Conservation (phyloP, 2,329 filamentous ascomycete species). For the Penicillium fuscoglaucum region DNA sequence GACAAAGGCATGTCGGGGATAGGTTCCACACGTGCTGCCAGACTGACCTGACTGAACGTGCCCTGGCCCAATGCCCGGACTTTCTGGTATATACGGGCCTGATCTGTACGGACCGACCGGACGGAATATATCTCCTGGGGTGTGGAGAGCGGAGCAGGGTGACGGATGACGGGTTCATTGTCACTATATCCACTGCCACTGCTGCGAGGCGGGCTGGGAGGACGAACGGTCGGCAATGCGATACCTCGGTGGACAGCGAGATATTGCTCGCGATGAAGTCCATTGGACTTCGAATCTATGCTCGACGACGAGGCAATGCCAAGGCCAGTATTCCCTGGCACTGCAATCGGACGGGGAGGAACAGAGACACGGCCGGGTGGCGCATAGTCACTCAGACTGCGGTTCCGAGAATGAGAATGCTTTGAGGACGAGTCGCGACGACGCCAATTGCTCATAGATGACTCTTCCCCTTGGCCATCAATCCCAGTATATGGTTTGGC, state of each 20-base stretch:
- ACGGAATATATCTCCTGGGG: slow-evolving; percentile 68
- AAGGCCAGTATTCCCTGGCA: slow-evolving; percentile 60
- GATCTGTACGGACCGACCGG: slow-evolving; percentile 64
- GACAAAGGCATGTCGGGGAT: slow-evolving; percentile 40
- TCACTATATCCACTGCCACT: slow-evolving; percentile 57
- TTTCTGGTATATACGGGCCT: slow-evolving; percentile 74
- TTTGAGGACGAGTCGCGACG: slow-evolving; percentile 33
- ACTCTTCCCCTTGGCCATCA: slow-evolving; percentile 33
- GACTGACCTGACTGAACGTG: slow-evolving; percentile 90
- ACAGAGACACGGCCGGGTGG: slow-evolving; percentile 67
- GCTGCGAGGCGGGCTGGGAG: slow-evolving; percentile 79
- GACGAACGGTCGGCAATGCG: slow-evolving; percentile 58
- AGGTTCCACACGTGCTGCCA: slow-evolving; percentile 76
- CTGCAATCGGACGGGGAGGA: slow-evolving; percentile 68
- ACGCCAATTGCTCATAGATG: slow-evolving; percentile 22
- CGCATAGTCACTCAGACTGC: slow-evolving; percentile 85
- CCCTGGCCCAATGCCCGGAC: slow-evolving; percentile 83
- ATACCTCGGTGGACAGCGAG: slow-evolving; percentile 77
- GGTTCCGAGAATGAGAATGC: slow-evolving; percentile 69
- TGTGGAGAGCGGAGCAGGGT: slow-evolving; percentile 19
- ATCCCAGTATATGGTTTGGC: slow-evolving; percentile 45
- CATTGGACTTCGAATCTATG: slow-evolving; percentile 38
- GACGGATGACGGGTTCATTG: slow-evolving; percentile 38
- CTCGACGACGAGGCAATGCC: slow-evolving; percentile 52
- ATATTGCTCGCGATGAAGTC: slow-evolving; percentile 74